A percentile compares a stretch with the other conserved stretches of the same genome.
phyloP scores from a whole-genome alignment of 2,329 filamentous ascomycete species.

The Cladophialophora carrionii region DNA sequence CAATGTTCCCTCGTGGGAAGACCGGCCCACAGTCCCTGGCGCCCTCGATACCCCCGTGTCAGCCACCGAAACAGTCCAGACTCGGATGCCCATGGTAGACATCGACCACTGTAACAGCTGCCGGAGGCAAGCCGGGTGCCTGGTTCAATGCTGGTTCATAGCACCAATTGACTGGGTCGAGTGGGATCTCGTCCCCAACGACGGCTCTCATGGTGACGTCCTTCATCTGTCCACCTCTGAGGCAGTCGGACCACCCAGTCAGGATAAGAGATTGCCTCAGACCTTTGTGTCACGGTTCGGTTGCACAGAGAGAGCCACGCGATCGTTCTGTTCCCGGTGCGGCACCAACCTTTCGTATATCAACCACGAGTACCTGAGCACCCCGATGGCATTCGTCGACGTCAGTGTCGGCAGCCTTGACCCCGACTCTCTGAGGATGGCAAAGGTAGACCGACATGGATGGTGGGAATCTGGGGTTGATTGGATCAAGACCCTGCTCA shows the following conservation, averaged over 20 bases:
- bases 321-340: conserved; percentile 41
- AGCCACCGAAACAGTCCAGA: conserved; percentile 28
- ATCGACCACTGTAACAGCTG: conserved; percentile 41
- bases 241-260: conserved; percentile 15
- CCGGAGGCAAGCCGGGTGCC: conserved; percentile 24
- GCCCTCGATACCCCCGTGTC: conserved; percentile 27
- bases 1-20: conserved; percentile 33
- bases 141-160: conserved; percentile 41
- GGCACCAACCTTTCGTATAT: conserved; percentile 39
- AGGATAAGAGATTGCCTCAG: conserved; percentile 25
- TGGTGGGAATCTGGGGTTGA: conserved; percentile 38
- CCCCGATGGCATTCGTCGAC: conserved; percentile 34
- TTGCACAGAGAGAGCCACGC: conserved; percentile 36
- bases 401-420: conserved; percentile 40
- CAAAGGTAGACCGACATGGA: conserved; percentile 35
- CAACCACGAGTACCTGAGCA: conserved; percentile 20
- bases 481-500: conserved; percentile 38
- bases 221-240: conserved; percentile 22
- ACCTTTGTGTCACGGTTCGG: conserved; percentile 28
- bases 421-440: conserved; percentile 32
- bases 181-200: conserved; percentile 34
- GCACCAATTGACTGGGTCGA: conserved; percentile 39
- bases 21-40: conserved; percentile 29
- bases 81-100: conserved; percentile 36
- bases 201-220: neutral